These are phyloP conservation scores for Ophiostoma piceae DNA, from an alignment of 2,329 filamentous ascomycete genomes.

Conservation along the genomic window DNA sequence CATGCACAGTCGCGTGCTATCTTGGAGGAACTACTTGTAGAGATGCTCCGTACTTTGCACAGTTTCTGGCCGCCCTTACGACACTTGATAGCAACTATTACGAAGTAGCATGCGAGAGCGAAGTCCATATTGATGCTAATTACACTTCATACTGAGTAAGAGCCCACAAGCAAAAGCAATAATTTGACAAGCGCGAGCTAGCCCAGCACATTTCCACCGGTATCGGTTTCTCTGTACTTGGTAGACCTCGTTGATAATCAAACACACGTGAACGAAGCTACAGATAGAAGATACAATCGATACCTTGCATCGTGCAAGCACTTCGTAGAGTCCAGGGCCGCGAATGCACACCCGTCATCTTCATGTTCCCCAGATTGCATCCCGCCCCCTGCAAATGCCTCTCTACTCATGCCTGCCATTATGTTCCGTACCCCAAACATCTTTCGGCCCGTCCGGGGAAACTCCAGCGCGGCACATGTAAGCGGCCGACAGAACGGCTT, in stretches of 20 bases:
- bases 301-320: too few species aligned
- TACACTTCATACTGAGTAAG: background rate
- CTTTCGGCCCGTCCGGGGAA: background rate
- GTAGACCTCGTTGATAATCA: background rate
- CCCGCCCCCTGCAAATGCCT: background rate
- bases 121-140: background rate
- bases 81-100: background rate
- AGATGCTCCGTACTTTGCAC: background rate
- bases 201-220: background rate
- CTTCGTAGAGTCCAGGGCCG: background rate
- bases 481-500: background rate
- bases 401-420: background rate
- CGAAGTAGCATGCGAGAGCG: background rate
- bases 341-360: background rate
- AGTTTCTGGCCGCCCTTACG: background rate
- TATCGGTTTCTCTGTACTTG: background rate
- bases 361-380: background rate
- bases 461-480: background rate
- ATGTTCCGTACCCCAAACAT: background rate
- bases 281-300: background rate
- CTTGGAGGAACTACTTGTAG: too few species aligned
- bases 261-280: background rate
- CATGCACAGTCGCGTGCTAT: too few species aligned
- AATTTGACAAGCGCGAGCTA: background rate
- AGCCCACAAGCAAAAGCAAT: background rate